Conservation (phyloP, 2,329 filamentous ascomycete genomes). For the Alternaria sp. region DNA sequence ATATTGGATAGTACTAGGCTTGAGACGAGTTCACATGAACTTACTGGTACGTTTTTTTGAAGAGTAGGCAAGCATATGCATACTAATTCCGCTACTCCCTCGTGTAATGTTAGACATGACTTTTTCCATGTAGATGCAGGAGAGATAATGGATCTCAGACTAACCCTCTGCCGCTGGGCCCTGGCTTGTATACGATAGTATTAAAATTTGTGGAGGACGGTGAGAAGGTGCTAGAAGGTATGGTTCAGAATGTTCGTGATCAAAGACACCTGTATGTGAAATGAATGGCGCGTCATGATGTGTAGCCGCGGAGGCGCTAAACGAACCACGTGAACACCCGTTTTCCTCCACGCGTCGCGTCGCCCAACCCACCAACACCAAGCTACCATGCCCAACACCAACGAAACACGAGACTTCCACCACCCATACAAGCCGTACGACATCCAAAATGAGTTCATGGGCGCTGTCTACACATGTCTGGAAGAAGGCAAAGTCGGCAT, state of each 20-base stretch:
- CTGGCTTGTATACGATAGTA: too few relatives aligned
- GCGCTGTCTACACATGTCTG: constrained; percentile 77
- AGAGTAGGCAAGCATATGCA: too few relatives aligned
- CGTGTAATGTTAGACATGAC: too few relatives aligned
- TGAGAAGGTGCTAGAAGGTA: too few relatives aligned
- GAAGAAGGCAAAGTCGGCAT: constrained; percentile 83
- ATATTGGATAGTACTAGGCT: not conserved
- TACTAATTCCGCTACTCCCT: too few relatives aligned
- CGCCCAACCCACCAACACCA: not conserved
- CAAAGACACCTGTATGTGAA: rapidly evolving
- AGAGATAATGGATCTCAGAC: too few relatives aligned
- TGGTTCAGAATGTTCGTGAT: not conserved
- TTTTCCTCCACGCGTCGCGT: constrained; percentile 10
- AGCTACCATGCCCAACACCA: constrained; percentile 22
- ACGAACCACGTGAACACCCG: constrained; percentile 15
- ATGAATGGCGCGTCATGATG: not conserved
- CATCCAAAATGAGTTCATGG: constrained; percentile 90
- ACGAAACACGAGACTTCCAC: constrained; percentile 66
- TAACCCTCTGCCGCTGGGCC: too few relatives aligned
- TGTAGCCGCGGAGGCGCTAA: not conserved
- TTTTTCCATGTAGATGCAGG: too few relatives aligned
- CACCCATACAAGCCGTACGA: constrained; percentile 88
- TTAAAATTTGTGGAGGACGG: too few relatives aligned
- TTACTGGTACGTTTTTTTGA: not conserved
- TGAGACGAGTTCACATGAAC: too few relatives aligned